Evolutionary conservation across 495 filamentous ascomycete species (phyloP), one percentile per base, ranked within the genome.

Genomic region (Aspergillus ellipticus): DNA sequence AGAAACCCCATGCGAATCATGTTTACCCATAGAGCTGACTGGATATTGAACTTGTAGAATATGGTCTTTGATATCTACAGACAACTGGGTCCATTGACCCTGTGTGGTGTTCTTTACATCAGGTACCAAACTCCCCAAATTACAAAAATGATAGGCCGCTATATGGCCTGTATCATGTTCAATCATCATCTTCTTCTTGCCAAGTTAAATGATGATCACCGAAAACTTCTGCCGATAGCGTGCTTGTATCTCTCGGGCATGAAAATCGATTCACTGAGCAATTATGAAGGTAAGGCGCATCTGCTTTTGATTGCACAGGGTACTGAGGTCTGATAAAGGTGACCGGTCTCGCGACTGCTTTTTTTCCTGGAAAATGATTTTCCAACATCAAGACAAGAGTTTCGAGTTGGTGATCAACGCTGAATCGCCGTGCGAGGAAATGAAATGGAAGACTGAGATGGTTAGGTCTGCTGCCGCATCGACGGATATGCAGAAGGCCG

Each of bases 321-420:
- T 28, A 2, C 35, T 48, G 42, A 49, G 26, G 10, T 33, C 42
- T 59, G 29, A 13, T 15, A 46, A 58, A 96, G 92, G 92, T 2
- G 69, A 96, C 6, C 89, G 88, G 72, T 97, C 91, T 65, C 83
- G 93, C 63, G 89, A 85, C 17, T 90, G 89, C 19, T 83, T 86
- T 11, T 89, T 89, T 66, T 92, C 91, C 2, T 97, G 92, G 93
- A 98, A 97, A 67, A 66, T 97, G n/a, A 75, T 89, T 15, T 97
- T 97, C 60, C 87, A 92, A 61, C 79, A 82, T 41, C 79, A 87
- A 42, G 80, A 89, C 56, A 84, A 86, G 39, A 79, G 89, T 17
- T 94, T 87, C 66, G 94, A 97, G 71, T 64, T 96, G 28, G 85
- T 96, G 19, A 76, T 96, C 63, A 96, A 89, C 63, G 93, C 92